phyloP scores from a whole-genome alignment of 805 yeast species.

The Priceomyces fermenticarens region DNA sequence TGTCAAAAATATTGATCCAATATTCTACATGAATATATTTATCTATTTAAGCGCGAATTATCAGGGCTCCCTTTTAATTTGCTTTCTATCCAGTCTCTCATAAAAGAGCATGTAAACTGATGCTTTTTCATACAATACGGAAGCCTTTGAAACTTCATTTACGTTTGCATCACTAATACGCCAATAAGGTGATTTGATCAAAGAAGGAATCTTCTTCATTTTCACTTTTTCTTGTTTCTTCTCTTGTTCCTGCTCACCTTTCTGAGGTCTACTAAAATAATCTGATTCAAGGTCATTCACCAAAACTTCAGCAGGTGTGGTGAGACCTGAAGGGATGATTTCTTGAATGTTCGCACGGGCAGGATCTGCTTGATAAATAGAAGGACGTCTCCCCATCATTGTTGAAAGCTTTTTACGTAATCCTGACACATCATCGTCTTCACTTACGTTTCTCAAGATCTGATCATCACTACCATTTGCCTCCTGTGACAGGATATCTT shows the following conservation, averaged over 20 bases:
- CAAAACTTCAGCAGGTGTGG: conserved; percentile 40
- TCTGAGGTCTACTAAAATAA: conserved; percentile 21
- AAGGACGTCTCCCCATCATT: conserved; percentile 43
- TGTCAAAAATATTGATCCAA: too few relatives aligned
- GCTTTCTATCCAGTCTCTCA: conserved; percentile 49
- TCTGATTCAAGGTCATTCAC: conserved; percentile 29
- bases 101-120: conserved; percentile 88
- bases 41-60: too few relatives aligned
- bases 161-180: conserved; percentile 75
- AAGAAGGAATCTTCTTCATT: conserved; percentile 54
- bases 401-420: conserved; percentile 34
- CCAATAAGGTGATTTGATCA: conserved; percentile 71
- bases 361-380: conserved; percentile 37
- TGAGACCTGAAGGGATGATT: conserved; percentile 34
- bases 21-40: too few relatives aligned
- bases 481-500: neutral
- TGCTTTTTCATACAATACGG: conserved; percentile 63
- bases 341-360: conserved; percentile 35
- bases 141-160: conserved; percentile 54
- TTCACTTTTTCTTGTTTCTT: conserved; percentile 21
- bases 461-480: conserved; percentile 5
- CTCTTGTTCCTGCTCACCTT: conserved; percentile 7
- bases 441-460: conserved; percentile 7
- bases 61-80: conserved; percentile 9
- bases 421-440: conserved; percentile 20